Conservation (phyloP, 345 rosid species). For the Euphorbia pulcherrima region DNA sequence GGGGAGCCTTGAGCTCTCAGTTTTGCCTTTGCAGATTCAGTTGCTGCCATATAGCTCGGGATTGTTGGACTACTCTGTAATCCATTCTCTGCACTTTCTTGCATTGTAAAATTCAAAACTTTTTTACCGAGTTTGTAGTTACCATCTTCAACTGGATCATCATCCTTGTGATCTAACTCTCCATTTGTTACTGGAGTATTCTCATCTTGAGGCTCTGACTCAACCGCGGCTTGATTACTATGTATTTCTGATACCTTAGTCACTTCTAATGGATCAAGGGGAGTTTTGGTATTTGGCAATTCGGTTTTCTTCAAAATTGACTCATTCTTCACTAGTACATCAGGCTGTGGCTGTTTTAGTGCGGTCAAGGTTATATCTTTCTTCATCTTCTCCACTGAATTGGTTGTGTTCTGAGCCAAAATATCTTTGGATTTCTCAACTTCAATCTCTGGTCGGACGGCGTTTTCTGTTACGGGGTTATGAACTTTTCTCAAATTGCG, state of each 20-base stretch:
- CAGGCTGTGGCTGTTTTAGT: conserved; percentile 20
- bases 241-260: conserved; percentile 34
- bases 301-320: conserved; percentile 16
- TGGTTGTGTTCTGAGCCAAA: conserved; percentile 28
- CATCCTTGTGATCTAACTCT: conserved; percentile 40
- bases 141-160: conserved; percentile 43
- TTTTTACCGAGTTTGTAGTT: conserved; percentile 49
- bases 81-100: conserved; percentile 64
- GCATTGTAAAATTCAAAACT: conserved; percentile 42
- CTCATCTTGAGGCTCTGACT: conserved; percentile 43
- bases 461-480: conserved; percentile 56
- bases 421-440: conserved; percentile 49
- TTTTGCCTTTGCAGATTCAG: conserved; percentile 89
- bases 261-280: conserved; percentile 37
- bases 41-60: conserved; percentile 94
- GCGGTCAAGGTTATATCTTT: conserved; percentile 18
- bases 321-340: conserved; percentile 28
- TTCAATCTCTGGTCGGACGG: conserved; percentile 51
- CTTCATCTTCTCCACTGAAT: conserved; percentile 35
- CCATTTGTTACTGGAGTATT: conserved; percentile 42
- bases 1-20: conserved; percentile 78
- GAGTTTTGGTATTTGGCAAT: conserved; percentile 29
- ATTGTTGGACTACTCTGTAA: conserved; percentile 50
- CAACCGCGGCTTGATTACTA: conserved; percentile 32
- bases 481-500: conserved; percentile 86